Base-by-base conservation (phyloP, 345 rosid genomes). In the Boechera divaricarpa region DNA sequence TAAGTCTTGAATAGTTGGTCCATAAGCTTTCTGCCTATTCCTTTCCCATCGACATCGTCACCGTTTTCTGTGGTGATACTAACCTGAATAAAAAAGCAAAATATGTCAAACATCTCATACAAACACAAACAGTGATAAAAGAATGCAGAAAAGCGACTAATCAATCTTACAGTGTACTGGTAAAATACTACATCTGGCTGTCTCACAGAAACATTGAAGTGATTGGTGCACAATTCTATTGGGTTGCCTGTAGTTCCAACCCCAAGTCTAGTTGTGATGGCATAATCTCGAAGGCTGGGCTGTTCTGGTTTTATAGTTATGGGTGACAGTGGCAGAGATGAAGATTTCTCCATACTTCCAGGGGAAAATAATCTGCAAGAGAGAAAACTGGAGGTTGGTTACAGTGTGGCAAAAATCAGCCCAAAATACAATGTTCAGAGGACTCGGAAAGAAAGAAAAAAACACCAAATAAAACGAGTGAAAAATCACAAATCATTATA, bases 151-250 rank as follows among this genome's bases (percentile, higher is more conserved):
- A 54, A 76, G 38, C 33, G 66, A 63, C 28, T 21, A 73, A 47
- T 24, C 7, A 61, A 78, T 69, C 94, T 77, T 88, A 94, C 98
- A 75, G 68, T 83, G 68, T 92, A 92, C 71, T 92, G 97, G 83
- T 88, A 86, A 77, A 92, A 92, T 38, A 88, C 86, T 13, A 83
- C 87, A 85, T 90, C 86, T 45, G 84, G 82, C 48, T 53, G 71
- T 63, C 71, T 64, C 48, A 94, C 80, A 12, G 87, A 69, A 58
- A 83, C 98, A 83, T 87, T 81, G 69, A 79, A 94, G 84, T 92
- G 94, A 79, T 94, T 94, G 52, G 88, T 58, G 29, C 86, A 88
- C 79, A 94, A 67, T 42, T 80, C 52, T 76, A 92, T 79, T 28
- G 55, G 77, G 26, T 45, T 69, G 5, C 98, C 98, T 42, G 62